Percentiles rank a stretch among this genome's conserved stretches.
Conservation (phyloP, 176 grass and related monocot genomes). For the Bonia amplexicaulis region DNA sequence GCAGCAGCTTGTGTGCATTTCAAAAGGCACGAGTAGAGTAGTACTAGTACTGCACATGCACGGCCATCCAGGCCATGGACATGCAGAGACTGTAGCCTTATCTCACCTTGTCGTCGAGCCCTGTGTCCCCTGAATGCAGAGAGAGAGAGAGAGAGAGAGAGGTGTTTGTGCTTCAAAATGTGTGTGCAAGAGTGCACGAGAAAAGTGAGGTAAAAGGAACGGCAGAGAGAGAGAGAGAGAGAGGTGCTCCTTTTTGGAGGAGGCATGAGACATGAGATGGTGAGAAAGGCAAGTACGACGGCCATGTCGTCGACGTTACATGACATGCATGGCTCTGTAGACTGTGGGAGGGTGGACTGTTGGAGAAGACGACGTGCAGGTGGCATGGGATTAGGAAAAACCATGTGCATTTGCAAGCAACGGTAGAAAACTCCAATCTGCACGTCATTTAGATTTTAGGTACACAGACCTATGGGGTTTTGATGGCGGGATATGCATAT, state of each 20-base stretch:
- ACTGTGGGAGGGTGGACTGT: background rate
- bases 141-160: background rate
- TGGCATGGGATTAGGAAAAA: background rate
- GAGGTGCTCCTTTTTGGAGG: background rate
- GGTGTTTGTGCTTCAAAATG: background rate
- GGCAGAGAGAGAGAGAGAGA: background rate
- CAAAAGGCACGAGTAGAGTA: background rate
- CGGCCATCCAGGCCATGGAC: background rate
- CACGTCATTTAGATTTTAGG: background rate
- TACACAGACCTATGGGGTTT: background rate
- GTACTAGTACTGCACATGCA: background rate
- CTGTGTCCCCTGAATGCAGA: background rate
- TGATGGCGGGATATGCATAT: background rate
- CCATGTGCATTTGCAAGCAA: background rate
- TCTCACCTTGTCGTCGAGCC: conserved; percentile 10
- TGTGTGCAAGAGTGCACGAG: background rate
- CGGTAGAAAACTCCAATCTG: background rate
- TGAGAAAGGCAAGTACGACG: background rate
- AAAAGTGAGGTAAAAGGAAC: background rate
- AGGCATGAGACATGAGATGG: background rate
- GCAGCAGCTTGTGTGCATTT: background rate
- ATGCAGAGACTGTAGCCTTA: background rate
- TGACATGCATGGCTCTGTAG: background rate
- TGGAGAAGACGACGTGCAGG: background rate
- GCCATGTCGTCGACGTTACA: background rate